phyloP scores from a whole-genome alignment of 2,329 filamentous ascomycete genomes.

The Aspergillus sp. region DNA sequence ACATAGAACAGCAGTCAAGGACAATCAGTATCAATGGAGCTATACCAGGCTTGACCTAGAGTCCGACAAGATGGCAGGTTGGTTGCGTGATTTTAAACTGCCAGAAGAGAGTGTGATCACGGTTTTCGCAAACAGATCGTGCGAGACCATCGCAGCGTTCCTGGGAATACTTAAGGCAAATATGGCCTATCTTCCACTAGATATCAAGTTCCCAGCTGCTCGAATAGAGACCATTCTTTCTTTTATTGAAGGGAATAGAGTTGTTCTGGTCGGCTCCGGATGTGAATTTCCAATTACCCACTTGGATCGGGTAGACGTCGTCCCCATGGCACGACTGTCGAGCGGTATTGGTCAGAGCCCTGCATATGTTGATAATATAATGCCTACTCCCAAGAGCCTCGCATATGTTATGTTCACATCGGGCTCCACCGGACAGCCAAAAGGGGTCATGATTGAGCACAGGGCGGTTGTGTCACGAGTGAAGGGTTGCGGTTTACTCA shows the following conservation, averaged over 20 bases:
- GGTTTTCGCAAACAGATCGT: conserved; percentile 1
- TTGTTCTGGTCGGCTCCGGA: background rate
- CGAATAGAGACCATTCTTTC: conserved; percentile 3
- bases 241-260: background rate
- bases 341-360: background rate
- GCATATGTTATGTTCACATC: conserved; percentile 8
- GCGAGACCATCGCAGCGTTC: background rate
- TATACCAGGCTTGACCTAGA: conserved; percentile 6
- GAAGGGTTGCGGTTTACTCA: background rate
- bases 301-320: background rate
- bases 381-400: background rate
- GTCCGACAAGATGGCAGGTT: background rate
- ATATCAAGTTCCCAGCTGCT: background rate
- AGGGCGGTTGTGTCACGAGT: background rate
- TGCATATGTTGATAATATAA: background rate
- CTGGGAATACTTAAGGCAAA: conserved; percentile 6
- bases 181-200: conserved; percentile 9
- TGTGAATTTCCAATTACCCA: background rate
- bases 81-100: background rate
- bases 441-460: conserved; percentile 10
- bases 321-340: background rate
- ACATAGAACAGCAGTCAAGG: background rate
- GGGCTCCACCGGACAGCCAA: conserved; percentile 4
- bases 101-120: background rate
- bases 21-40: background rate